Base-by-base conservation (phyloP, 2,329 filamentous ascomycete genomes). In the Plenodomus biglobosus region DNA sequence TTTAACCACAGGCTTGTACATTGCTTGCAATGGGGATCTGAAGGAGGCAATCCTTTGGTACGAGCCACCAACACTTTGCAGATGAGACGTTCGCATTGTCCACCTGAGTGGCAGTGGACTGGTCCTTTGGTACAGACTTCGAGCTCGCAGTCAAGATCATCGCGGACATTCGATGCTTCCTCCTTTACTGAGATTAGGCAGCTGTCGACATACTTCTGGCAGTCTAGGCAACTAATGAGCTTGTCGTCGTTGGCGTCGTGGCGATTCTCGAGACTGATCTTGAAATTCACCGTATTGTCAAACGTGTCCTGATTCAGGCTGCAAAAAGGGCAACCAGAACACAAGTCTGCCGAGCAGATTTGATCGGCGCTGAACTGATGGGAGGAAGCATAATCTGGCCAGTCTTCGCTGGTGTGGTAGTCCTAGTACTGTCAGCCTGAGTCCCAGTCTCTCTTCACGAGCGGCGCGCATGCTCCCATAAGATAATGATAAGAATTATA, bases 21-120 rank as follows among this genome's bases (percentile, higher is more conserved):
- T 21, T 30, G n/a, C 30, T 42, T 38, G n/a, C 38, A 42, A 7
- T 41, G n/a, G n/a, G 17, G 6, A 2, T 21, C n/a, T n/a, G 27
- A 34, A 8, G 4, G 16, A 5, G 10, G 38, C 3, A 16, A 1
- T 16, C 27, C 8, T 22, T 35, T n/a, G 20, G 2, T 37, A n/a
- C 22, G 37, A 0, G 27, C 10, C 13, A 39, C 24, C 7, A 40
- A 30, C 37, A 19, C 37, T 40, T 46, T 46, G 43, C 43, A 46
- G 8, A 36, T 46, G 2, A 22, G 27, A 17, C 42, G 42, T 30
- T 45, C 42, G 42, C 42, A 45, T n/a, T 19, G 11, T 6, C 42
- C 36, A 18, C 37, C n/a, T 6, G 27, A 8, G 8, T 20, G 36
- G 18, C 42, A 45, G 2, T 45, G 37, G 1, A 39, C 2, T 0